A percentile compares a stretch with the other conserved stretches of the same genome.
These are phyloP conservation scores for Cordyceps javanica DNA, from an alignment of 2,329 filamentous ascomycete genomes.

Conservation along the genomic window DNA sequence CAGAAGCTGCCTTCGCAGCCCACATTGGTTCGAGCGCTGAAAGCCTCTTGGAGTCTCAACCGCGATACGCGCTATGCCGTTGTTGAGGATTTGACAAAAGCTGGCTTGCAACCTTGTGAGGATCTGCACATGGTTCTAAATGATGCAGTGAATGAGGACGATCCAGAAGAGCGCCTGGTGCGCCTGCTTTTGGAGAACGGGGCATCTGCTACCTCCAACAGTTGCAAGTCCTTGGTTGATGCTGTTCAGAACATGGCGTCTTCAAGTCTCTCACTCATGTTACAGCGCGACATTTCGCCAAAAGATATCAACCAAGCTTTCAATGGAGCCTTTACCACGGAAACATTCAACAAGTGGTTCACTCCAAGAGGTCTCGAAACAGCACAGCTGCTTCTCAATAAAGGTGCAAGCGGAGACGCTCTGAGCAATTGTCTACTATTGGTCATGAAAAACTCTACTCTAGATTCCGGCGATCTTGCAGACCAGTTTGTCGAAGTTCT, in stretches of 20 bases:
- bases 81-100: constrained; percentile 44
- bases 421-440: constrained; percentile 40
- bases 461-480: constrained; percentile 33
- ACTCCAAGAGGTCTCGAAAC: constrained; percentile 40
- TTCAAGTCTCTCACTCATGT: constrained; percentile 35
- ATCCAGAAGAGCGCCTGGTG: constrained; percentile 41
- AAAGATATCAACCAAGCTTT: constrained; percentile 42
- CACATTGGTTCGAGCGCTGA: constrained; percentile 45
- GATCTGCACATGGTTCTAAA: constrained; percentile 45
- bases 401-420: constrained; percentile 40
- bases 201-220: constrained; percentile 45
- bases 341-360: constrained; percentile 39
- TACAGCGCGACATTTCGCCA: constrained; percentile 34
- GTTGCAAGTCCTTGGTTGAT: constrained; percentile 47
- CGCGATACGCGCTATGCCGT: constrained; percentile 42
- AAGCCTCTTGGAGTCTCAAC: constrained; percentile 46
- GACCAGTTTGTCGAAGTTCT: constrained; percentile 39
- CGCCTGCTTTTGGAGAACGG: constrained; percentile 43
- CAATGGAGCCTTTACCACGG: constrained; percentile 36
- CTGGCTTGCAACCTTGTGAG: constrained; percentile 41
- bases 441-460: constrained; percentile 37
- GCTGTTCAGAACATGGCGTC: constrained; percentile 35
- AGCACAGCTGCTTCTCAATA: constrained; percentile 41
- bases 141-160: constrained; percentile 47
- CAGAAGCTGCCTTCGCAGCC: constrained; percentile 41